Base-by-base conservation (phyloP, 108 stramenopile genomes). In the Stephanodiscus triporus region DNA sequence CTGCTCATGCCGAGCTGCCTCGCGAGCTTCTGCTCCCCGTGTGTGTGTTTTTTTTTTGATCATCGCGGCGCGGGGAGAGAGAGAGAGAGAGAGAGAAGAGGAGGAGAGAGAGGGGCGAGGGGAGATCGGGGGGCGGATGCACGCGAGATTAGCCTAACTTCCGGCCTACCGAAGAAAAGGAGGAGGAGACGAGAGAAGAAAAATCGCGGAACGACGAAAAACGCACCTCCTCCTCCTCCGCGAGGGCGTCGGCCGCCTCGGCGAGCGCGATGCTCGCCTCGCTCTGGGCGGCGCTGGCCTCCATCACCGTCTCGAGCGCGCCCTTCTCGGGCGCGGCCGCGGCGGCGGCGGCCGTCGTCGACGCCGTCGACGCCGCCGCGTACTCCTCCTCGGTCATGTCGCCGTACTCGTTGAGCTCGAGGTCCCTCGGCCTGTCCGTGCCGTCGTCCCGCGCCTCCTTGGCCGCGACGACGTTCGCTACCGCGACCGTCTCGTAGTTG, bases 331-430 rank as follows among this genome's bases (percentile, higher is more conserved):
- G 64, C 9, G 59, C 38, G 9, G 29, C 68, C 11, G n/a, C 55
- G 29, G 70, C 77, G 30, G 71, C 32, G 45, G 48, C 76, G 40
- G 45, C 54, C 76, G 40, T 66, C 81, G 11, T 77, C 19, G 20
- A 51, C 78, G 2, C 16, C 55, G 23, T 66, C 77, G 38, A 71
- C 32, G 45, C 62, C 76, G 40, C 74, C 81, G n/a, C 78, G 73
- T 87, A 95, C 80, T 95, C 93, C 34, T 79, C 89, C 43, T 86
- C 91, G 1, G 91, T 87, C 72, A 74, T 88, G 53, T 95, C 93
- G 7, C 88, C 93, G 68, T 70, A 91, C 58, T 92, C 90, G 70
- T 95, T 95, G 43, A 95, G 69, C 13, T 83, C 84, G 66, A 93
- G 61, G 47, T 89, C 72, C 57, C 80, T 71, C 1, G 87, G 84